These are phyloP conservation scores for Mucor racemosus DNA, from an alignment of 371 early-diverging fungal species.

Conservation along the genomic window DNA sequence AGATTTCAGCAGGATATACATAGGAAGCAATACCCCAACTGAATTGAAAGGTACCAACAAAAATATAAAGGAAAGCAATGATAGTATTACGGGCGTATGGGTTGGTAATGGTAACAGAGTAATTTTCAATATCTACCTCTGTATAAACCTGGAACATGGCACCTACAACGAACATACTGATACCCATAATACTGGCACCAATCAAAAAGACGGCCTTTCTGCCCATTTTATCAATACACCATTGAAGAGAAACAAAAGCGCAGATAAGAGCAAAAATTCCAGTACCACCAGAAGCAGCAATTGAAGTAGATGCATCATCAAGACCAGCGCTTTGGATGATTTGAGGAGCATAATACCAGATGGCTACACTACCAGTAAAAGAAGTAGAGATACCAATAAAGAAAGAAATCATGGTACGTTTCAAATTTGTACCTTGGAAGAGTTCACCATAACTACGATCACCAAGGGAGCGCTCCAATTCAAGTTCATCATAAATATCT, in stretches of 20 bases:
- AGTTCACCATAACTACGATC: conserved; percentile 44
- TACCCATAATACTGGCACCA: conserved; percentile 38
- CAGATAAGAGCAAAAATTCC: conserved; percentile 40
- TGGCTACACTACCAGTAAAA: conserved; percentile 67
- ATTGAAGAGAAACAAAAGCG: conserved; percentile 65
- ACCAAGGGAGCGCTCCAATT: conserved; percentile 39
- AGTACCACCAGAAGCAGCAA: conserved; percentile 49
- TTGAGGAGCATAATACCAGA: conserved; percentile 55
- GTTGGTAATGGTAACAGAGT: conserved; percentile 31
- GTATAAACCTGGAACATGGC: conserved; percentile 43
- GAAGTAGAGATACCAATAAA: conserved; percentile 64
- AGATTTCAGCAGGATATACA: conserved; percentile 76
- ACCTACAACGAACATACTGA: conserved; percentile 54
- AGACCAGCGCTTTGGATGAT: conserved; percentile 46
- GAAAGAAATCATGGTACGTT: conserved; percentile 41
- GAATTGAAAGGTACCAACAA: conserved; percentile 52
- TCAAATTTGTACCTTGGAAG: conserved; percentile 38
- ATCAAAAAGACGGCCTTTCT: conserved; percentile 50
- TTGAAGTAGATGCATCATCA: conserved; percentile 36
- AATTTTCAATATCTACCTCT: conserved; percentile 26
- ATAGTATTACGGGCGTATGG: conserved; percentile 41
- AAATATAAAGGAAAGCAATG: conserved; percentile 50
- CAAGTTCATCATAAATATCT: conserved; percentile 44
- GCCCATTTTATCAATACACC: conserved; percentile 47
- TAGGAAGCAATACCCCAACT: conserved; percentile 57